These are phyloP conservation scores for Clarireedia monteithiana DNA, from an alignment of 2,329 filamentous ascomycete species.

Conservation along the genomic window DNA sequence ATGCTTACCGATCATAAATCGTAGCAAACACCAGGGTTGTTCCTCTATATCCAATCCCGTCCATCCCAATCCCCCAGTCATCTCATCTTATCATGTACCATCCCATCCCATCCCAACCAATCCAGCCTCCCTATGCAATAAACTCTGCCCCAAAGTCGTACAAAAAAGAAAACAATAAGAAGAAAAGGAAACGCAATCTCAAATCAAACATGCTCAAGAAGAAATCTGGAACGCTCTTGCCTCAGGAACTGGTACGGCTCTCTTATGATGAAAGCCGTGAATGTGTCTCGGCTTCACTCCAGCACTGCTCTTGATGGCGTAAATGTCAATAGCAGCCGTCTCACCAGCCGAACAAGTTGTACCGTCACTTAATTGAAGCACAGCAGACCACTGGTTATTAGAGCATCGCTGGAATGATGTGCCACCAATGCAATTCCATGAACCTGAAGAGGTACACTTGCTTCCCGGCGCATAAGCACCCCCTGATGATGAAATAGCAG, in stretches of 20 bases:
- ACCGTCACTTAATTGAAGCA: constrained; percentile 35
- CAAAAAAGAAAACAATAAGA: too few species aligned
- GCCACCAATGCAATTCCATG: constrained; percentile 44
- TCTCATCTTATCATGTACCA: not conserved
- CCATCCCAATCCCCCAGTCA: not conserved
- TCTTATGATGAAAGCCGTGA: not conserved
- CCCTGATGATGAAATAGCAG: not conserved
- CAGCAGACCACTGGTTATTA: constrained; percentile 38
- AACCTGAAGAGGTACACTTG: constrained; percentile 38
- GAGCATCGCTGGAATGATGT: constrained; percentile 44
- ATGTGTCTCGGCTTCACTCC: not conserved
- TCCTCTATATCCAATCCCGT: not conserved
- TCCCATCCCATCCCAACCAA: not conserved
- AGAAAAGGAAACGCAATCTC: too few species aligned
- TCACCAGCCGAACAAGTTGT: constrained; percentile 36
- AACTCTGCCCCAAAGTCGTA: too few species aligned
- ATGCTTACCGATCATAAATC: too few species aligned
- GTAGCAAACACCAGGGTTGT: not conserved
- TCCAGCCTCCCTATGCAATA: not conserved
- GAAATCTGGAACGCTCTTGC: not conserved
- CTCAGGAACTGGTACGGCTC: not conserved
- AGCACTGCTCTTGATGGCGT: not conserved
- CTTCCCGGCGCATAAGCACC: constrained; percentile 29
- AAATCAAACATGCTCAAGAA: too few species aligned
- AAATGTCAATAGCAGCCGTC: constrained; percentile 32